Conservation (phyloP, 805 yeast species). For the Yamadazyma sp. region DNA sequence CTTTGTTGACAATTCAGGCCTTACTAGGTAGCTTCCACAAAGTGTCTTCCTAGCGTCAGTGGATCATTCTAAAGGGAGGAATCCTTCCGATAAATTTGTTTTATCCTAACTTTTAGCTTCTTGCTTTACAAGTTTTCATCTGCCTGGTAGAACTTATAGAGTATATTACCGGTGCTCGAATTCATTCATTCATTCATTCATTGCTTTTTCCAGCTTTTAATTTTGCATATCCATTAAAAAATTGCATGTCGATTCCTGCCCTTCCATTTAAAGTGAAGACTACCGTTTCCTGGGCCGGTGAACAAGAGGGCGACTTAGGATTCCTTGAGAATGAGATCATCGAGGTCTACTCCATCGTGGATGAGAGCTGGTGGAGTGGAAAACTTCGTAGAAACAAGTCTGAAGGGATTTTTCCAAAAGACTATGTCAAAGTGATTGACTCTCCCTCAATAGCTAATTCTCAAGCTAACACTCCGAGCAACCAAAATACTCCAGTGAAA, state of each 20-base stretch:
- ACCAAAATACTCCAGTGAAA: constrained; percentile 14
- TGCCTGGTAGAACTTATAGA: constrained; percentile 1
- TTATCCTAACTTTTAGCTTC: no score
- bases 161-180: neutral
- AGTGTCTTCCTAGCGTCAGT: neutral
- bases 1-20: constrained; percentile 10
- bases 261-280: constrained; percentile 79
- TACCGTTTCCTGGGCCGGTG: constrained; percentile 91
- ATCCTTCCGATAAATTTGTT: no score
- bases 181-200: constrained; percentile 1
- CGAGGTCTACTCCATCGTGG: constrained; percentile 76
- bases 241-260: constrained; percentile 29
- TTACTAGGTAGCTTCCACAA: constrained; percentile 4
- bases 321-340: constrained; percentile 92
- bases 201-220: neutral
- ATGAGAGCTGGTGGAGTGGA: constrained; percentile 94
- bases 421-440: constrained; percentile 67
- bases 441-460: constrained; percentile 13
- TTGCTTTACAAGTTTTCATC: no score
- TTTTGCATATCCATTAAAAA: no score
- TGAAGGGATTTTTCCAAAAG: constrained; percentile 84
- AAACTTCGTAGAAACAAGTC: constrained; percentile 73
- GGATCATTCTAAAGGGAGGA: no score
- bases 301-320: constrained; percentile 84
- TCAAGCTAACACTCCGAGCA: constrained; percentile 16